Evolutionary conservation across 805 yeast genomes (phyloP).

Genomic region (Schwanniomyces occidentalis): DNA sequence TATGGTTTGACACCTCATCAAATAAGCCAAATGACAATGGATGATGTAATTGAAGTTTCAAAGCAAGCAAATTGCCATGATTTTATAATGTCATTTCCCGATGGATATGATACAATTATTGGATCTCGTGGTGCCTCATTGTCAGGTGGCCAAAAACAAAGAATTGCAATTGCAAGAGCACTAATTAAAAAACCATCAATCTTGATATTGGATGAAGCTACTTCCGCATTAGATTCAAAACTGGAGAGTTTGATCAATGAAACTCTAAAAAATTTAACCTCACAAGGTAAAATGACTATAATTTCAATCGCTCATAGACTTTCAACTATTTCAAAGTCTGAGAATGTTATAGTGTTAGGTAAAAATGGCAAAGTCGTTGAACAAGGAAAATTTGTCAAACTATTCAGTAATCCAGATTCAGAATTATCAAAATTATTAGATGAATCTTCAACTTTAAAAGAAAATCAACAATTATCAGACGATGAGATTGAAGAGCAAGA

Average conservation of each 20-base stretch:
- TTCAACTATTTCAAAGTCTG: constrained; percentile 46
- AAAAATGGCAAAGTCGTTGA: constrained; percentile 43
- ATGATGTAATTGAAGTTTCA: constrained; percentile 44
- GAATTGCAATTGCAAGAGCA: constrained; percentile 76
- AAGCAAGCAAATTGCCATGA: constrained; percentile 60
- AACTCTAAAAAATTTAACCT: constrained; percentile 37
- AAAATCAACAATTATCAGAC: constrained; percentile 18
- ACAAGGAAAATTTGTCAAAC: constrained; percentile 38
- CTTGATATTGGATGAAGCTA: constrained; percentile 67
- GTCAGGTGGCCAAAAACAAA: constrained; percentile 78
- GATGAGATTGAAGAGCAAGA: constrained; percentile 26
- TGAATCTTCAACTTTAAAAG: constrained; percentile 25
- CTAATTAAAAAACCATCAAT: constrained; percentile 65
- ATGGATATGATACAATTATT: constrained; percentile 57
- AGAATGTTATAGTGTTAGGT: constrained; percentile 43
- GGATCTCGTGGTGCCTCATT: constrained; percentile 59
- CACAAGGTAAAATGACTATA: constrained; percentile 41
- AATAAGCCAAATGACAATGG: constrained; percentile 36
- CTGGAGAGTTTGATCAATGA: constrained; percentile 49
- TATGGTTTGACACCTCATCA: constrained; percentile 47
- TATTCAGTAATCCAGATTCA: constrained; percentile 41
- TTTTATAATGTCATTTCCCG: constrained; percentile 55
- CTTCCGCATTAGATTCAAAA: constrained; percentile 59
- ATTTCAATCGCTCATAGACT: constrained; percentile 47
- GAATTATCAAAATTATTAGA: constrained; percentile 43